phyloP scores from a whole-genome alignment of 768 basidiomycete genomes.

The Russula griseocarnosa region DNA sequence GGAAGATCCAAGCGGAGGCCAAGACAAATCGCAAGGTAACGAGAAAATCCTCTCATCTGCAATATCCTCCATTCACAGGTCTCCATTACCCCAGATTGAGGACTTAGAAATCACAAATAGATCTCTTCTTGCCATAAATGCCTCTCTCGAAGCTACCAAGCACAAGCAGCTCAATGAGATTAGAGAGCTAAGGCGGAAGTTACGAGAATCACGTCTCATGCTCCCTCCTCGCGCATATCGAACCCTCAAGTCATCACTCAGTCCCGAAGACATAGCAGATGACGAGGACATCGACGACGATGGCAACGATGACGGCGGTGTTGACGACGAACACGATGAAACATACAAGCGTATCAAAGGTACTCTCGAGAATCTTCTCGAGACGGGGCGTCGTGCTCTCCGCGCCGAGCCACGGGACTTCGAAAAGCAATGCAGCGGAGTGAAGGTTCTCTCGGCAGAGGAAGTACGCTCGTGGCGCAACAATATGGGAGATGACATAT shows the following conservation, averaged over 20 bases:
- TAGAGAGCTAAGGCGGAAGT: conserved; percentile 71
- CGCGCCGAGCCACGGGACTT: conserved; percentile 54
- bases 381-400: conserved; percentile 57
- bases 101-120: conserved; percentile 89
- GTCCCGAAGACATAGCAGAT: conserved; percentile 41
- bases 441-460: conserved; percentile 70
- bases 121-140: conserved; percentile 81
- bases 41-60: conserved; percentile 16
- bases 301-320: conserved; percentile 42
- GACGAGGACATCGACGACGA: conserved; percentile 37
- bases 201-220: conserved; percentile 77
- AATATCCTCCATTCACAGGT: not conserved
- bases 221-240: conserved; percentile 64
- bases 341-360: conserved; percentile 58
- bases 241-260: conserved; percentile 50
- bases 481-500: conserved; percentile 29
- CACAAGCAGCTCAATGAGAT: conserved; percentile 82
- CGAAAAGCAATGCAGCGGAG: conserved; percentile 38
- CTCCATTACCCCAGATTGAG: conserved; percentile 60
- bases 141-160: conserved; percentile 74
- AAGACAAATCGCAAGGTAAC: conserved; percentile 83
- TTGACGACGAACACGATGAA: conserved; percentile 44
- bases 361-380: conserved; percentile 61
- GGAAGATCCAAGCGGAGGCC: conserved; percentile 62
- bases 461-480: conserved; percentile 60